Conservation (phyloP, 2,329 filamentous ascomycete species). For the Aspergillus pseudoterreus region DNA sequence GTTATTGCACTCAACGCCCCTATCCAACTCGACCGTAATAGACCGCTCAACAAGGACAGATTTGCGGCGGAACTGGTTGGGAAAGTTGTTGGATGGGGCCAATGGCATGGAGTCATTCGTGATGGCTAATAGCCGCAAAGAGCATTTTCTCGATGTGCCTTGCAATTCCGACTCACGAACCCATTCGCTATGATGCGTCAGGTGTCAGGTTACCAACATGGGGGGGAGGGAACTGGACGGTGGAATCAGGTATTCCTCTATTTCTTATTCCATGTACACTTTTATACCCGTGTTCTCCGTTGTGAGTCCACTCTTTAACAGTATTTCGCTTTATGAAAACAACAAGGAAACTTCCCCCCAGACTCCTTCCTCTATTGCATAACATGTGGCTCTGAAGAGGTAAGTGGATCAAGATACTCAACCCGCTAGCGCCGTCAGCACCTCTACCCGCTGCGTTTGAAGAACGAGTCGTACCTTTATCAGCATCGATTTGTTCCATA, state of each 20-base stretch:
- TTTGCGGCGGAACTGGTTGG: constrained; percentile 24
- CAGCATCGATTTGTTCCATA: constrained; percentile 22
- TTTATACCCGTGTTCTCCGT: background rate
- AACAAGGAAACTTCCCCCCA: background rate
- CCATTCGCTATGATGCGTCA: background rate
- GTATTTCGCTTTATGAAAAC: background rate
- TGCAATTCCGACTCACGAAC: constrained; percentile 13
- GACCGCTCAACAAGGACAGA: constrained; percentile 20
- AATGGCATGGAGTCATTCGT: too few species aligned
- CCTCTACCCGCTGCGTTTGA: too few species aligned
- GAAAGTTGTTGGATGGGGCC: constrained; percentile 19
- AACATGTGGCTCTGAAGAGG: background rate
- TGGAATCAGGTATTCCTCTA: background rate
- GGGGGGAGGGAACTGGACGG: background rate
- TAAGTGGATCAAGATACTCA: background rate
- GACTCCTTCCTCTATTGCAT: background rate
- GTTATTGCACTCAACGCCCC: constrained; percentile 26
- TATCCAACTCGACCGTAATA: constrained; percentile 18
- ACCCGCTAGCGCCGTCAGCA: background rate
- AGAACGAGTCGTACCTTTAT: constrained; percentile 8
- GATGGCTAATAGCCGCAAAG: too few species aligned
- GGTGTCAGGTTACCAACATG: constrained; percentile 30
- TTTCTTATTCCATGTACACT: background rate
- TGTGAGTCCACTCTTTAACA: background rate
- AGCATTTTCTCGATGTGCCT: too few species aligned